Percentiles rank a stretch among this genome's conserved stretches.
Conservation (phyloP, 2,329 filamentous ascomycete species). For the Mycosphaerella sp. region DNA sequence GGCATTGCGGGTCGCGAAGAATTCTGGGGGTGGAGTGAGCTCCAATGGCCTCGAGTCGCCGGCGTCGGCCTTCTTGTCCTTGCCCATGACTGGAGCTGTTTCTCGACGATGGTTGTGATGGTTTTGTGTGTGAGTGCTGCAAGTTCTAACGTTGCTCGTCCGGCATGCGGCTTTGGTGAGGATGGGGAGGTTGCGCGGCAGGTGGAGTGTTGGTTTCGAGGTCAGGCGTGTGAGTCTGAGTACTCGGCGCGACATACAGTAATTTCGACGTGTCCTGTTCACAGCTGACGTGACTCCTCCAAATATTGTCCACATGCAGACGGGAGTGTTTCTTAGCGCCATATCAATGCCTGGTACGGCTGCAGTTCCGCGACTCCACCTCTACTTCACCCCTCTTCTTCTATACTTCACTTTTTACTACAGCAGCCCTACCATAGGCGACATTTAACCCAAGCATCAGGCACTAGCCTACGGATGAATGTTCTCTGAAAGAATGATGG, state of each 20-base stretch:
- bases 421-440: no score
- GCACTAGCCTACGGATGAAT: no score
- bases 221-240: not conserved
- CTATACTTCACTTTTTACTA: no score
- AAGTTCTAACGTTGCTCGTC: constrained; percentile 4
- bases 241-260: not conserved
- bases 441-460: no score
- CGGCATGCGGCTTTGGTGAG: constrained; percentile 7
- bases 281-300: no score
- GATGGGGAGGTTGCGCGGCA: not conserved
- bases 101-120: not conserved
- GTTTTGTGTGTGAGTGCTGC: constrained; percentile 4
- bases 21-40: constrained; percentile 57
- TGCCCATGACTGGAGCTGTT: constrained; percentile 28
- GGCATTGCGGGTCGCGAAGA: constrained; percentile 74
- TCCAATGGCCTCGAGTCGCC: constrained; percentile 42
- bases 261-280: not conserved
- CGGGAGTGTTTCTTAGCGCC: no score
- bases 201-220: not conserved
- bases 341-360: no score
- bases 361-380: no score
- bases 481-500: no score
- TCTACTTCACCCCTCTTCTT: no score
- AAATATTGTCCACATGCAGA: no score
- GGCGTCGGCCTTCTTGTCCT: constrained; percentile 38